Evolutionary conservation across 208 protist species (phyloP).

Genomic region (Acanthamoeba lenticulata): DNA sequence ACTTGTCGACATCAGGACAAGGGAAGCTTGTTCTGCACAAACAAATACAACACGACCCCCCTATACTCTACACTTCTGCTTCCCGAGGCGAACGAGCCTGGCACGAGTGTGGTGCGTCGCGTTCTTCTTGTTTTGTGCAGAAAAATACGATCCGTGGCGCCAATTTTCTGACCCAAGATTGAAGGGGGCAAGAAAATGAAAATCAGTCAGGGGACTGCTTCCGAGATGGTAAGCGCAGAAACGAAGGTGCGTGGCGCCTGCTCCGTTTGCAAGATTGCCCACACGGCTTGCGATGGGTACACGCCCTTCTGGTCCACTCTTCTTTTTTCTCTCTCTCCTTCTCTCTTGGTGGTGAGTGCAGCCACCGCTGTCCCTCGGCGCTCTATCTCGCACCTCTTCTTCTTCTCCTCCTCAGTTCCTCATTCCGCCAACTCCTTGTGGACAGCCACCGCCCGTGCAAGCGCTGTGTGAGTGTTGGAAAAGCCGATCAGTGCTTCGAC

Average conservation of each 20-base stretch:
- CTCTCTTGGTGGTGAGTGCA: too few species aligned
- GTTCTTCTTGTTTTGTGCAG: too few species aligned
- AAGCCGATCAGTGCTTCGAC: slow-evolving; percentile 59
- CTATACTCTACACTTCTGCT: too few species aligned
- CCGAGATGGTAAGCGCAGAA: not conserved
- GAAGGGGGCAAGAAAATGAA: too few species aligned
- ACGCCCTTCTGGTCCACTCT: not conserved
- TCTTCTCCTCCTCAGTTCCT: not conserved
- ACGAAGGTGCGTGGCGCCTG: not conserved
- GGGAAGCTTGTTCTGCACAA: too few species aligned
- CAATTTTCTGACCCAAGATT: too few species aligned
- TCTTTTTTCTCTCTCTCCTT: not conserved
- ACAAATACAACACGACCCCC: too few species aligned
- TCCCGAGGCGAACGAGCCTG: too few species aligned
- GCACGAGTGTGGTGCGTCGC: too few species aligned
- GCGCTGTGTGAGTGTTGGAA: slow-evolving; percentile 20
- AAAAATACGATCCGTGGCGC: too few species aligned
- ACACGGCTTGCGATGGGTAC: slow-evolving; percentile 42
- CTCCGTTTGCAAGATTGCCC: slow-evolving; percentile 35
- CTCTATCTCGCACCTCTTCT: not conserved
- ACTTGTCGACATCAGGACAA: too few species aligned
- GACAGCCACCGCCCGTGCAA: slow-evolving; percentile 50
- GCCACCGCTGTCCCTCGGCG: not conserved
- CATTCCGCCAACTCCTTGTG: not conserved
- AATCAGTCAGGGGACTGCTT: not conserved